Conservation (phyloP, 176 grass and related monocot genomes). For the Rhynchospora breviuscula region DNA sequence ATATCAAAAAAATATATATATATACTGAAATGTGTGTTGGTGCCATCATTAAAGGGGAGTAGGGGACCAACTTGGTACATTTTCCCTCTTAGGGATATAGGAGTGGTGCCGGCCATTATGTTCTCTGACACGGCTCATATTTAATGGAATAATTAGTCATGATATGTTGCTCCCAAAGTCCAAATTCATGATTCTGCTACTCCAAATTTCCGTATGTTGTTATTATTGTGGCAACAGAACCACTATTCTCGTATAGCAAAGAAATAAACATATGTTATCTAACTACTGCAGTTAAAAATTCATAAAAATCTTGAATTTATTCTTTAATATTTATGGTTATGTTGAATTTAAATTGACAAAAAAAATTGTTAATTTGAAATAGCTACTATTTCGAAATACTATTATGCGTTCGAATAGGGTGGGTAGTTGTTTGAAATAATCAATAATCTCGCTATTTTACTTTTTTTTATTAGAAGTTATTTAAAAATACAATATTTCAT, state of each 20-base stretch:
- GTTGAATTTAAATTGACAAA: too few relatives aligned
- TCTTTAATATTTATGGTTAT: too few relatives aligned
- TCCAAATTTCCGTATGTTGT: background rate
- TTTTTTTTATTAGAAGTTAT: too few relatives aligned
- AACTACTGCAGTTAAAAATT: too few relatives aligned
- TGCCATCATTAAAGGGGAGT: constrained; percentile 18
- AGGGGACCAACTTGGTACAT: constrained; percentile 1
- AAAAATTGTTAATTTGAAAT: too few relatives aligned
- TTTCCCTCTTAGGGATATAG: background rate
- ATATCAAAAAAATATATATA: too few relatives aligned
- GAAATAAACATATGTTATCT: background rate
- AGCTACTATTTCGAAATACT: too few relatives aligned
- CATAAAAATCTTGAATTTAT: too few relatives aligned
- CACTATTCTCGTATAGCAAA: background rate
- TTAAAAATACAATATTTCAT: too few relatives aligned
- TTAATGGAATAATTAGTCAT: background rate
- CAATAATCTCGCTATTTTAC: too few relatives aligned
- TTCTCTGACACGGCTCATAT: constrained; percentile 4
- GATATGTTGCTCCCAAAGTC: background rate
- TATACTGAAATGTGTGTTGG: background rate
- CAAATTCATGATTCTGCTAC: background rate
- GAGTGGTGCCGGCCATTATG: constrained; percentile 10
- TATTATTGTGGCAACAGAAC: background rate
- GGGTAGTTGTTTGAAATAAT: too few relatives aligned
- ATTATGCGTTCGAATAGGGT: too few relatives aligned